Percentiles rank a stretch among this genome's conserved stretches.
Conservation (phyloP, 202 grass and related monocot species). For the Digitaria exilis region DNA sequence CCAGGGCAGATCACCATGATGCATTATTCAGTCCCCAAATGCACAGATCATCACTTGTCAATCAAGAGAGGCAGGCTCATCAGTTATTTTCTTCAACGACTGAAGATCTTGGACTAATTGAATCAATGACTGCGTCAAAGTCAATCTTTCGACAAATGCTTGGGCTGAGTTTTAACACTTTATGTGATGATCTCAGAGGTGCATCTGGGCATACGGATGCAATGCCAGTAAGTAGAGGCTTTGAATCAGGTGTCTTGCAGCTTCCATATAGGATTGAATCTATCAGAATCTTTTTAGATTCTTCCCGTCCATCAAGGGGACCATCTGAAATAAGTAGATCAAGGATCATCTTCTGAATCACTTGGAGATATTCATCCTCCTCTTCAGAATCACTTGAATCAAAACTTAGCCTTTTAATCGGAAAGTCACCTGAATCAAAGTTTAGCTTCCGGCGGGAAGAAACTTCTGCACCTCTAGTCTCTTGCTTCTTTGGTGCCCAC, state of each 20-base stretch:
- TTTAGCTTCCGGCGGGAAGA: slow-evolving; percentile 62
- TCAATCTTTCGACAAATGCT: slow-evolving; percentile 69
- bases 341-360: slow-evolving; percentile 65
- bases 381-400: slow-evolving; percentile 57
- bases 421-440: slow-evolving; percentile 51
- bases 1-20: slow-evolving; percentile 25
- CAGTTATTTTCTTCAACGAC: slow-evolving; percentile 13
- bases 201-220: slow-evolving; percentile 61
- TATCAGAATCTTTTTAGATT: slow-evolving; percentile 17
- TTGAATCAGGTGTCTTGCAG: slow-evolving; percentile 51
- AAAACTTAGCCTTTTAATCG: slow-evolving; percentile 49
- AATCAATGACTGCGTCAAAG: slow-evolving; percentile 51
- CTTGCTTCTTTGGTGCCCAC: slow-evolving; percentile 78
- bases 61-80: background rate
- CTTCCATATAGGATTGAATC: slow-evolving; percentile 27
- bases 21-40: slow-evolving; percentile 18
- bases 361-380: slow-evolving; percentile 58
- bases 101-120: background rate
- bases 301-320: slow-evolving; percentile 34
- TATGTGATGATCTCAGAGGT: slow-evolving; percentile 45
- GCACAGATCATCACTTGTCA: slow-evolving; percentile 5
- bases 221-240: slow-evolving; percentile 55
- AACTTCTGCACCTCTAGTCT: slow-evolving; percentile 30
- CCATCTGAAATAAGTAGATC: slow-evolving; percentile 62
- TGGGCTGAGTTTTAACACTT: slow-evolving; percentile 44